Percentiles rank a stretch among this genome's conserved stretches.
These are phyloP conservation scores for Gnaphalium uliginosum DNA, from an alignment of 129 eudicot species.

Conservation along the genomic window DNA sequence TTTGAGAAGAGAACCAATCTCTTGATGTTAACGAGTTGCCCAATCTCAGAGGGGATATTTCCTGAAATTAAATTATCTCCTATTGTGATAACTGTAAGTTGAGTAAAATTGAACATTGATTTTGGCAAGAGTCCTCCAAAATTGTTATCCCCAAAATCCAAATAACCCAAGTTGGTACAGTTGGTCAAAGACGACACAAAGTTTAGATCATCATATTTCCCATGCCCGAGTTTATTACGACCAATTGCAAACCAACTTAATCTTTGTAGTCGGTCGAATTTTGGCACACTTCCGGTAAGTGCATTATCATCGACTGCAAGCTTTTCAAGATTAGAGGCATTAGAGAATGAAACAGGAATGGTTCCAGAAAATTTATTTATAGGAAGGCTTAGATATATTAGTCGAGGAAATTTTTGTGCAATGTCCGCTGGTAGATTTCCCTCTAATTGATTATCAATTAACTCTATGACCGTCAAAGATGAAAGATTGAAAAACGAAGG, in stretches of 20 bases:
- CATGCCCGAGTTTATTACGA: not conserved
- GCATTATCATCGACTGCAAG: not conserved
- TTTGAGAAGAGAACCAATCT: not conserved
- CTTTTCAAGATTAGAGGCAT: constrained; percentile 7
- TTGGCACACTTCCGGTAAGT: constrained; percentile 22
- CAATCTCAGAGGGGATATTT: constrained; percentile 24
- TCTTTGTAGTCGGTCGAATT: constrained; percentile 7
- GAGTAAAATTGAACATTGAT: constrained; percentile 15
- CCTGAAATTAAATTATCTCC: constrained; percentile 13
- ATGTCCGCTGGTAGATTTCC: constrained; percentile 31
- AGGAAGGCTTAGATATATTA: not conserved
- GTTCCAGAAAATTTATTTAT: constrained; percentile 6
- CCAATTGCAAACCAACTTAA: not conserved
- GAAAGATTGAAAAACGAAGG: constrained; percentile 27
- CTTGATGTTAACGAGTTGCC: constrained; percentile 7
- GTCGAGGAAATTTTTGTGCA: constrained; percentile 10
- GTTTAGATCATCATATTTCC: constrained; percentile 3
- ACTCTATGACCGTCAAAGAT: not conserved
- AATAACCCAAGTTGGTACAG: not conserved
- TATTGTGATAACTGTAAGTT: not conserved
- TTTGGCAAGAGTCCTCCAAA: constrained; percentile 31
- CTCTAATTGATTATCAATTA: constrained; percentile 15
- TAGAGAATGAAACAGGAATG: constrained; percentile 22
- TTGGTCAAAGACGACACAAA: constrained; percentile 30
- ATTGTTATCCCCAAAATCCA: not conserved